phyloP scores from a whole-genome alignment of 768 basidiomycete genomes.

The Tricholoma saponaceum region DNA sequence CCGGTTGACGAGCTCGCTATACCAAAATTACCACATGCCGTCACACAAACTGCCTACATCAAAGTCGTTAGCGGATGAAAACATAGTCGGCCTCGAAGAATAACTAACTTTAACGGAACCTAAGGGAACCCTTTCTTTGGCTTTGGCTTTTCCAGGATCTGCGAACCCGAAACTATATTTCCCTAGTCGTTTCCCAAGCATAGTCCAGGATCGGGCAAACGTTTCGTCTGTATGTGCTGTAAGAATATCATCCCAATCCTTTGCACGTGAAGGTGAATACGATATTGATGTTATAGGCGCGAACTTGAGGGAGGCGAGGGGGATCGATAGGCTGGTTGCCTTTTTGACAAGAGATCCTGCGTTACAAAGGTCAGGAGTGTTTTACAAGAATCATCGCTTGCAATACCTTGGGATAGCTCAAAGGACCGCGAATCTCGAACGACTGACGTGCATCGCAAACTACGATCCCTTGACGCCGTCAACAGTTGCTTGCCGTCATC shows the following conservation, averaged over 20 bases:
- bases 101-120: constrained; percentile 68
- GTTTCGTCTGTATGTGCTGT: constrained; percentile 86
- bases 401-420: constrained; percentile 86
- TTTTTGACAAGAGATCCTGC: constrained; percentile 81
- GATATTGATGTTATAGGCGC: constrained; percentile 76
- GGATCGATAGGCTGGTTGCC: constrained; percentile 72
- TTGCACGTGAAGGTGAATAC: constrained; percentile 74
- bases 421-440: constrained; percentile 94
- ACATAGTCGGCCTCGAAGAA: background rate
- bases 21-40: constrained; percentile 95
- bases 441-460: constrained; percentile 85
- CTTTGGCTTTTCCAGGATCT: constrained; percentile 46
- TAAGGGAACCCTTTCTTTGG: constrained; percentile 34
- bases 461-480: constrained; percentile 85
- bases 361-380: background rate
- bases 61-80: background rate
- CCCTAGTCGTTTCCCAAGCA: constrained; percentile 77
- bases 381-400: too few relatives aligned
- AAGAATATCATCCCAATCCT: constrained; percentile 97
- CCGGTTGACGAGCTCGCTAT: constrained; percentile 80
- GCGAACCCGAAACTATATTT: constrained; percentile 64
- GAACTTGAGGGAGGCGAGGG: constrained; percentile 79
- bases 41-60: constrained; percentile 74
- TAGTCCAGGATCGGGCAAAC: constrained; percentile 84
- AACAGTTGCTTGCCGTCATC: constrained; percentile 95